Base-by-base conservation (phyloP, 2,329 filamentous ascomycete genomes). In the Phialophora chinensis region DNA sequence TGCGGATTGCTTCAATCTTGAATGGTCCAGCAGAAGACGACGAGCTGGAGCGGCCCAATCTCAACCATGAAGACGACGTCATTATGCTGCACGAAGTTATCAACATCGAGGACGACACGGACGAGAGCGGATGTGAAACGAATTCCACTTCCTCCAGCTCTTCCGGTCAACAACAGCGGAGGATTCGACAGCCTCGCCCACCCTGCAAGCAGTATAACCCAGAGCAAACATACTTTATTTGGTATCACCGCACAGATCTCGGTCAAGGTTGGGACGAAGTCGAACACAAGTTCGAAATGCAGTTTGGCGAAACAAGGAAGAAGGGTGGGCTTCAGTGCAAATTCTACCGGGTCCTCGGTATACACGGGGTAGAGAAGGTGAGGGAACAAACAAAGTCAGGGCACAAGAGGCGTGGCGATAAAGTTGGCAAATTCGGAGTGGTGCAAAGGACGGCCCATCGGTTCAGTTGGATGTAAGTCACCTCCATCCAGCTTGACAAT, bases 261-360 rank as follows among this genome's bases (percentile, higher is more conserved):
- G 75, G 75, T 54, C 4, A 56, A 72, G 78, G 81, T 66, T 83
- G 81, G 81, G 79, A 79, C 66, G 76, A 80, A 66, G 78, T 83
- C 25, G 76, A 77, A 29, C 76, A 80, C 61, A 77, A 75, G 63
- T 83, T 81, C 69, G 79, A 80, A 69, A 73, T 71, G 0, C 79
- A 81, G 64, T 83, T 82, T 62, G 73, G 71, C 12, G 76, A 77
- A 17, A 74, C 77, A 25, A 74, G 77, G 14, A 77, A 77, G 4
- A 81, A 81, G 71, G 77, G 79, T 66, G 81, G 81, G 0, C 80
- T 83, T 23, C 81, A 83, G 72, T 83, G 81, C 76, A 82, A 81
- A 67, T 83, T 81, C 71, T 83, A 83, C 71, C 79, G 81, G n/a
- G 78, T 81, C 63, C 79, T 83, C 63, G 78, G 78, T 65, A 77